Evolutionary conservation across 2,329 filamentous ascomycete species (phyloP), one percentile per base, ranked within the genome.

Genomic region (Dactylellina leptospora): DNA sequence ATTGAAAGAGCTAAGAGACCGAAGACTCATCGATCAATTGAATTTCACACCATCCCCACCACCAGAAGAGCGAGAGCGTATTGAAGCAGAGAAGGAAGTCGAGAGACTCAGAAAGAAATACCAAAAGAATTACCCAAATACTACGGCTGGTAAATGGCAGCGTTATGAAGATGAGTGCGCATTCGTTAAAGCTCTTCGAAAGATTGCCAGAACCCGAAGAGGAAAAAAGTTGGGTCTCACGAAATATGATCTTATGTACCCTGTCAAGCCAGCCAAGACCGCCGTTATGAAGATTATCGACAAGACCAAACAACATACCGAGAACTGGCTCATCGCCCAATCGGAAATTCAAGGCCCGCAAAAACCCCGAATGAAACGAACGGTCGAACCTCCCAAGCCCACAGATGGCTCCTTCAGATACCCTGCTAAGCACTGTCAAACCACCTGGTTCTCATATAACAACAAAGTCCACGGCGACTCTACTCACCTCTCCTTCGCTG

Each of bases 391-490:
- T n/a, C 25, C 25, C 6, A 53, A 38, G 13, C 50, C 50, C 3
- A 25, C 11, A 1, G 51, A 55, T 28, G 51, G 51, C 11, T 25
- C 36, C 8, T 42, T 55, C n/a, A 5, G 18, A 9, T 42, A 16
- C 18, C 51, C 51, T 18, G 22, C 25, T 2, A 42, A 42, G 5
- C 30, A 16, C 6, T 36, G 5, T 13, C 33, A 42, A 8, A 53
- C 48, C 5, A 27, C 51, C 13, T 40, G 33, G 40, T 64, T 64
- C 38, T 64, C 60, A n/a, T 64, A 54, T 25, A 64, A 64, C n/a
- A 2, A 11, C 13, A 25, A 56, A n/a, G 18, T 11, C 4, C 50
- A 40, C n/a, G 50, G 40, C 27, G 13, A 33, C 13, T 55, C 60
- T 9, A 16, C 18, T 5, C 11, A 28, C 25, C 40, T 64, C 40